Base-by-base conservation (phyloP, 176 grass and related monocot species). In the Oryza glaberrima region DNA sequence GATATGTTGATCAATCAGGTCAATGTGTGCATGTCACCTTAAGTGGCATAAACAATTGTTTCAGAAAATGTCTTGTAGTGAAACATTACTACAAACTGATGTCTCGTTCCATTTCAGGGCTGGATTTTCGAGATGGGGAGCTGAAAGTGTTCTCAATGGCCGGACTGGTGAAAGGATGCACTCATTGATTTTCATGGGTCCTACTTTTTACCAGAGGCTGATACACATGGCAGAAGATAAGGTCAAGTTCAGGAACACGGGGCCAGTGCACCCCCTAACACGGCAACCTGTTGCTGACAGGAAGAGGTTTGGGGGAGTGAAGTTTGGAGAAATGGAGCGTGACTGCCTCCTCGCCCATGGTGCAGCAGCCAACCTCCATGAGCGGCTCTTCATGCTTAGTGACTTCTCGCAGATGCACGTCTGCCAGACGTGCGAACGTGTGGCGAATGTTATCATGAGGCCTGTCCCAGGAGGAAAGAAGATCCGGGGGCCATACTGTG, bases 211-310 rank as follows among this genome's bases (percentile, higher is more conserved):
- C 72, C 96, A 96, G 84, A 83, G 93, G 77, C 85, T 99, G 73
- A 91, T 89, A n/a, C 96, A 96, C 75, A 99, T 99, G 96, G 82
- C 91, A 0, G 93, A 99, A 84, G 96, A 99, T 45, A 99, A 99
- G 88, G 96, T 99, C 14, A 99, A 99, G 14, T 99, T 99, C 85
- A 83, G 96, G 11, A 98, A 98, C 20, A 98, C 96, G 0, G 96
- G 96, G 4, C 96, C 93, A 4, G 96, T 96, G 26, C 96, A 98
- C 72, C 93, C 96, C 1, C 83, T 98, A 46, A 98, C 96, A 45
- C 79, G 96, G 65, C 96, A 99, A 43, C 91, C 96, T 0, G 96
- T 94, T 3, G 90, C 88, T 0, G 96, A 99, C 90, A 78, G 91
- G 67, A 99, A 94, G 44, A 86, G 93, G 64, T 98, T 95, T 28